Evolutionary conservation across 2,329 filamentous ascomycete species (phyloP).

Genomic region (Fusarium devonianum): DNA sequence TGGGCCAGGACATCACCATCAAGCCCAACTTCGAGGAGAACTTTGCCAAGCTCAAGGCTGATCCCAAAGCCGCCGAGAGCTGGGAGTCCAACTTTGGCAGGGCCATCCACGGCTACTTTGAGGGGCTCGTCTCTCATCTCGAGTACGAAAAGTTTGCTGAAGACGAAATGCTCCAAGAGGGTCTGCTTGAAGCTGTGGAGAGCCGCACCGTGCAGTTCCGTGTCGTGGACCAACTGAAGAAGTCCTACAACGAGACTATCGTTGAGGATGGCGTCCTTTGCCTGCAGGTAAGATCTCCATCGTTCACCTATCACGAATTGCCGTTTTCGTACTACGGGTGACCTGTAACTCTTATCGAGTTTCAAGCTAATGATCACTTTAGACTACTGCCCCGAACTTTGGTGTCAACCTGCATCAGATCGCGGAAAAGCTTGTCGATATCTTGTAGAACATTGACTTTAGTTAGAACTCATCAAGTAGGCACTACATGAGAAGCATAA

Average conservation of each 20-base stretch:
- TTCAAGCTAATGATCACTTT: slow-evolving; percentile 5
- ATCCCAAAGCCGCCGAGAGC: slow-evolving; percentile 40
- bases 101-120: slow-evolving; percentile 53
- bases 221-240: slow-evolving; percentile 53
- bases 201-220: slow-evolving; percentile 54
- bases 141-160: slow-evolving; percentile 54
- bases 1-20: slow-evolving; percentile 53
- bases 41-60: slow-evolving; percentile 51
- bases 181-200: slow-evolving; percentile 55
- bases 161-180: slow-evolving; percentile 59
- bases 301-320: too few species aligned
- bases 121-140: slow-evolving; percentile 52
- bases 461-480: not conserved
- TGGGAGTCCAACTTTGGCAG: slow-evolving; percentile 56
- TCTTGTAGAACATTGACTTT: slow-evolving; percentile 37
- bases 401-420: slow-evolving; percentile 48
- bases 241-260: slow-evolving; percentile 54
- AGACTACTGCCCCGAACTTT: slow-evolving; percentile 48
- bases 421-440: slow-evolving; percentile 47
- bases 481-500: not conserved
- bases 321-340: too few species aligned
- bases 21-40: slow-evolving; percentile 56
- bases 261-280: slow-evolving; percentile 59
- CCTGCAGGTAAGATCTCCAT: slow-evolving; percentile 55
- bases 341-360: not conserved